phyloP scores from a whole-genome alignment of 2,329 filamentous ascomycete genomes.

The Ophiostoma sp. region DNA sequence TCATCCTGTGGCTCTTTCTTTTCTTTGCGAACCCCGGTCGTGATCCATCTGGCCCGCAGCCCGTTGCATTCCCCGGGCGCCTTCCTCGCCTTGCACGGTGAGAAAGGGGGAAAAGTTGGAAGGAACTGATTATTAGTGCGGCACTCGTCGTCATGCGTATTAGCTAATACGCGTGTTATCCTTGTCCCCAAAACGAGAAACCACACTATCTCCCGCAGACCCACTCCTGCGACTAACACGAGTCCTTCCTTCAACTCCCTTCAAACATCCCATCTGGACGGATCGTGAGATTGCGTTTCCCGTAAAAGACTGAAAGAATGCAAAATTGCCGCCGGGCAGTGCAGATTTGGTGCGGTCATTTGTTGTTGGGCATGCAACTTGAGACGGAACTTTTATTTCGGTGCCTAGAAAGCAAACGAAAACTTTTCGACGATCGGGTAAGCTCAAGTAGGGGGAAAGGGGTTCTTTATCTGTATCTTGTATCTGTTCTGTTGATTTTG shows the following conservation, averaged over 20 bases:
- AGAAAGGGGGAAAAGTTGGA: slow-evolving; percentile 10
- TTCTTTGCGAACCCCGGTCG: neutral
- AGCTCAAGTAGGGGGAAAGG: neutral
- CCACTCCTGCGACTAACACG: slow-evolving; percentile 12
- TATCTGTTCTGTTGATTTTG: neutral
- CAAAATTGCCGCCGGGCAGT: neutral
- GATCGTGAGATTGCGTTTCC: neutral
- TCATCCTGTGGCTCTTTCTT: slow-evolving; percentile 1
- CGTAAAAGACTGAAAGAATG: neutral
- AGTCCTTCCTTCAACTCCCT: neutral
- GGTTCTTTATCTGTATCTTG: neutral
- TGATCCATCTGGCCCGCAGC: neutral
- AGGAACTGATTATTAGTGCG: neutral
- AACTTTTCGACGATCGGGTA: neutral
- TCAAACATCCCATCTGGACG: neutral
- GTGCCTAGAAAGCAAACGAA: neutral
- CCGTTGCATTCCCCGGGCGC: neutral
- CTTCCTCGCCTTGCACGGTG: neutral
- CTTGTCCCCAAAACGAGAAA: neutral
- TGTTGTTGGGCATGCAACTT: neutral
- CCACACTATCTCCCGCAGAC: neutral
- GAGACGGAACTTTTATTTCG: neutral
- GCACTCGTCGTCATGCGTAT: neutral
- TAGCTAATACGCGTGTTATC: slow-evolving; percentile 19
- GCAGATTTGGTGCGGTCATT: neutral